These are phyloP conservation scores for Alliaria petiolata DNA, from an alignment of 345 rosid genomes.

Conservation along the genomic window DNA sequence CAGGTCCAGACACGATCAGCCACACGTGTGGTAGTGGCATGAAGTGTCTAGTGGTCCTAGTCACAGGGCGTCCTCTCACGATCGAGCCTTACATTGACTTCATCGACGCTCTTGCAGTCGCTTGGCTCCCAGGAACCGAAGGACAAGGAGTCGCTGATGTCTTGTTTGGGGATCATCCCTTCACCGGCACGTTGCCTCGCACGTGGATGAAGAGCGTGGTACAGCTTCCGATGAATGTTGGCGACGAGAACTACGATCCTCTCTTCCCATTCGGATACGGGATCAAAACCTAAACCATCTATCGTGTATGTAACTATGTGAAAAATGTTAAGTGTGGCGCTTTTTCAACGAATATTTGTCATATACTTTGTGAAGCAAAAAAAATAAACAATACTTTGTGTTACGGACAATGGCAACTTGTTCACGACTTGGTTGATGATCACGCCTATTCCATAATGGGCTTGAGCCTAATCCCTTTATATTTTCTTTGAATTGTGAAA, in stretches of 20 bases:
- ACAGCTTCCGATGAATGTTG: slow-evolving; percentile 78
- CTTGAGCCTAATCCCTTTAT: background rate
- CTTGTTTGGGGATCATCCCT: slow-evolving; percentile 63
- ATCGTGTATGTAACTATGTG: background rate
- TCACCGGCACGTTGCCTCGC: slow-evolving; percentile 56
- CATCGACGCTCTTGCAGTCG: slow-evolving; percentile 58
- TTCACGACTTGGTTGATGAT: background rate
- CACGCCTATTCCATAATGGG: background rate
- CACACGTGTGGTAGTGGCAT: slow-evolving; percentile 44
- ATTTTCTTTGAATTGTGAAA: background rate
- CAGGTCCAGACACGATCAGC: slow-evolving; percentile 47
- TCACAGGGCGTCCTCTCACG: slow-evolving; percentile 68
- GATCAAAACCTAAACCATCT: slow-evolving; percentile 13
- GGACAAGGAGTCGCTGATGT: slow-evolving; percentile 72
- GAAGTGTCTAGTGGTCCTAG: slow-evolving; percentile 52
- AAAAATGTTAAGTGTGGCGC: background rate
- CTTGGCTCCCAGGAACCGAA: slow-evolving; percentile 79
- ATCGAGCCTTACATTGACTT: slow-evolving; percentile 44
- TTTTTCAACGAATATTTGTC: slow-evolving; percentile 6
- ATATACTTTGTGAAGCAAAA: background rate
- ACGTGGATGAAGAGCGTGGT: slow-evolving; percentile 66
- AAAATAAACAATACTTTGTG: too few relatives aligned
- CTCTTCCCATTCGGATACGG: slow-evolving; percentile 72
- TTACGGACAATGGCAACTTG: background rate
- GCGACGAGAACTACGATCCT: slow-evolving; percentile 61